phyloP scores from a whole-genome alignment of 371 early-diverging fungal genomes.

The Mortierella polycephala region DNA sequence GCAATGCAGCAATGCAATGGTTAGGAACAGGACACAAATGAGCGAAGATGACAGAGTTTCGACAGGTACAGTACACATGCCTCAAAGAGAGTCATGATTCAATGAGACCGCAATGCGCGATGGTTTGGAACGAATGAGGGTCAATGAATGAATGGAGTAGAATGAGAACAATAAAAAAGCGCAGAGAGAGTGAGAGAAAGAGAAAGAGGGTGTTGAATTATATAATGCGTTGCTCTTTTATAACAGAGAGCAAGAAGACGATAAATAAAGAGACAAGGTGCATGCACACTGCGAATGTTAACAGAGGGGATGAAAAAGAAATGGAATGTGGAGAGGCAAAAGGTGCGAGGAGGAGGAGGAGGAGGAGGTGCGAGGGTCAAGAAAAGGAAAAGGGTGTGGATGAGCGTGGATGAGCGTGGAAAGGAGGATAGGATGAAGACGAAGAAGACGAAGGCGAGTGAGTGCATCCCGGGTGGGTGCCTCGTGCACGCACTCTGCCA shows the following conservation, averaged over 20 bases:
- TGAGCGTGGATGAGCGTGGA: slow-evolving; percentile 1
- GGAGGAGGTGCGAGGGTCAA: neutral
- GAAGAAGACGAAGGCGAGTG: neutral
- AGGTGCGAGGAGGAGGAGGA: neutral
- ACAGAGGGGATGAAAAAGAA: neutral
- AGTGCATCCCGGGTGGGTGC: slow-evolving; percentile 3
- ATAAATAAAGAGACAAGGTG: neutral
- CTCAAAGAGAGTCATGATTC: slow-evolving; percentile 42
- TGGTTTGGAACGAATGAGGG: neutral
- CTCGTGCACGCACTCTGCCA: slow-evolving; percentile 26
- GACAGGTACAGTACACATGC: slow-evolving; percentile 10
- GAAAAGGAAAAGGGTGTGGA: neutral
- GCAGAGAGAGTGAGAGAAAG: neutral
- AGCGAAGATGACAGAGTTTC: neutral
- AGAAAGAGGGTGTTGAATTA: neutral
- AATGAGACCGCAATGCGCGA: neutral
- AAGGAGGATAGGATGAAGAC: neutral
- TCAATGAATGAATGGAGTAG: neutral
- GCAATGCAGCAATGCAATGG: too few relatives aligned
- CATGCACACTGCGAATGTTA: neutral
- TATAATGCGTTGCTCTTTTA: too few relatives aligned
- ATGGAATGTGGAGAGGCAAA: neutral
- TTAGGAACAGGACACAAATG: neutral
- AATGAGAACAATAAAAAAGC: neutral
- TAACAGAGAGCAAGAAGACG: neutral